Conservation (phyloP, 208 protist species). For the Kentomonas sorsogonicus region DNA sequence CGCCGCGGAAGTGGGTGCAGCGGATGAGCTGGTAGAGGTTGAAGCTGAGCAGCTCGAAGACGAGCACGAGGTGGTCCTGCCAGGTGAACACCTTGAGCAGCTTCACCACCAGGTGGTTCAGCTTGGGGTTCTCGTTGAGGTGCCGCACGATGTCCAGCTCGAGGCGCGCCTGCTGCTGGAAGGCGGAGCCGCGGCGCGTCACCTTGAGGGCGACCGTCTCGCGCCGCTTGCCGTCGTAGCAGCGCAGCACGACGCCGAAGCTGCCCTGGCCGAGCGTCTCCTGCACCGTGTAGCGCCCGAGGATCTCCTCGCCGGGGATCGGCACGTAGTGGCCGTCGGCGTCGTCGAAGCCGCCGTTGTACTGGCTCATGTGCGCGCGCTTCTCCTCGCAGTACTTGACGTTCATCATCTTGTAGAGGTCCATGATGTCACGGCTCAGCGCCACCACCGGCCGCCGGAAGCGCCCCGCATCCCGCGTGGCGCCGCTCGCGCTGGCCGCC, state of each 20-base stretch:
- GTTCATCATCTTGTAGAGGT: conserved; percentile 80
- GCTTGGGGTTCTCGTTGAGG: conserved; percentile 31
- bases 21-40: conserved; percentile 96
- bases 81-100: conserved; percentile 73
- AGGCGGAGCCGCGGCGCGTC: conserved; percentile 56
- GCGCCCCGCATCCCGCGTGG: no score
- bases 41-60: conserved; percentile 96
- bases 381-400: conserved; percentile 56
- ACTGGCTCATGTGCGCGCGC: conserved; percentile 57
- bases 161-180: conserved; percentile 57
- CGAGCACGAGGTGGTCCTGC: conserved; percentile 95
- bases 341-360: conserved; percentile 87
- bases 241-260: conserved; percentile 88
- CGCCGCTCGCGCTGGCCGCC: no score
- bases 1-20: conserved; percentile 78
- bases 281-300: conserved; percentile 78
- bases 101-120: conserved; percentile 48
- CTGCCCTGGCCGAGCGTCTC: conserved; percentile 86
- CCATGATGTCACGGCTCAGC: no score
- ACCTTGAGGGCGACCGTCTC: conserved; percentile 89
- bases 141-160: conserved; percentile 58
- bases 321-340: conserved; percentile 87
- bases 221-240: conserved; percentile 76
- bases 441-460: no score
- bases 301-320: conserved; percentile 74